A percentile compares a stretch with the other conserved stretches of the same genome.
Evolutionary conservation across 257 asterid genomes (phyloP).

Genomic region (Cordia subcordata): DNA sequence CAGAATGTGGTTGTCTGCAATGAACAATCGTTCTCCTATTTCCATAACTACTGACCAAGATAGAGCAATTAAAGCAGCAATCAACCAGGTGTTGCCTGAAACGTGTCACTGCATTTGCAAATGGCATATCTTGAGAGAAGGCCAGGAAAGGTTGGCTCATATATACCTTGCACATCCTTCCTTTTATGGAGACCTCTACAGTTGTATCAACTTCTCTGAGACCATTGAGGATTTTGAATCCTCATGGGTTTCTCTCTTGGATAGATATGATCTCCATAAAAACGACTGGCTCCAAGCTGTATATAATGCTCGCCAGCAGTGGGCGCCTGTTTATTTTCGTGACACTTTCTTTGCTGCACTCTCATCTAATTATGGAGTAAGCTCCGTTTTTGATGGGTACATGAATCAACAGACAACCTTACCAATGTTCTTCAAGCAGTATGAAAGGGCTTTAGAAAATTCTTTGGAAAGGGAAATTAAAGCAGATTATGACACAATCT

Average conservation of each 20-base stretch:
- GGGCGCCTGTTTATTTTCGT: conserved; percentile 85
- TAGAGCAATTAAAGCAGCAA: conserved; percentile 70
- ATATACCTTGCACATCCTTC: conserved; percentile 61
- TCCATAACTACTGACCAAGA: conserved; percentile 83
- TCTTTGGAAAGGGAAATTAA: conserved; percentile 62
- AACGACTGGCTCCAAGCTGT: conserved; percentile 86
- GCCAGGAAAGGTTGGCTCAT: conserved; percentile 78
- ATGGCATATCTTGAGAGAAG: conserved; percentile 83
- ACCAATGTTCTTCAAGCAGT: conserved; percentile 70
- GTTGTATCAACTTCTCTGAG: conserved; percentile 72
- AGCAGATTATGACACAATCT: conserved; percentile 55
- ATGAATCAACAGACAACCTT: conserved; percentile 70
- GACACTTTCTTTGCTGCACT: conserved; percentile 70
- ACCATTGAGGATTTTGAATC: conserved; percentile 70
- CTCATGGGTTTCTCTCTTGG: conserved; percentile 63
- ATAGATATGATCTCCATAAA: conserved; percentile 46
- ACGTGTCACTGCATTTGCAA: conserved; percentile 81
- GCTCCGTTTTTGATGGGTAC: conserved; percentile 70
- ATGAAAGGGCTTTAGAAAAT: conserved; percentile 70
- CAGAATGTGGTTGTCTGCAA: conserved; percentile 67
- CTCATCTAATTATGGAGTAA: conserved; percentile 54
- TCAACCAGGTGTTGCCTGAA: conserved; percentile 57
- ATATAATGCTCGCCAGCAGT: conserved; percentile 74
- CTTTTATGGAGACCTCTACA: conserved; percentile 59
- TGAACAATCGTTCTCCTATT: conserved; percentile 58